Evolutionary conservation across 345 rosid genomes (phyloP), one percentile per base, ranked within the genome.

Genomic region (Eucalyptus globulus): DNA sequence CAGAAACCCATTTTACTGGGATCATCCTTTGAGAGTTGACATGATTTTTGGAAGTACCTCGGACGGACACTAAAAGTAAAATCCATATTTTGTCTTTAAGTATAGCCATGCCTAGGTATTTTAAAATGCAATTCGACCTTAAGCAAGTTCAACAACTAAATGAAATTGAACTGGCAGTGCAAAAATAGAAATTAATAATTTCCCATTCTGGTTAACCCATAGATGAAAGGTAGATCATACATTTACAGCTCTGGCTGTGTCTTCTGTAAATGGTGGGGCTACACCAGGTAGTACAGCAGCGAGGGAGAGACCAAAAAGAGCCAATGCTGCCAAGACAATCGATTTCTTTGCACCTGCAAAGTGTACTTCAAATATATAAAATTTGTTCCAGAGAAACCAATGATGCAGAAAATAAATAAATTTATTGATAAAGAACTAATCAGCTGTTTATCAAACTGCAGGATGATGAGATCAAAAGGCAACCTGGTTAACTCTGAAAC

Each of bases 201-300:
- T 85, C 19, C 16, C 37, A 47, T 44, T 85, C 34, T 56, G 34
- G 87, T 65, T 69, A 34, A 43, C 58, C 76, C 76, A 65, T 65
- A 65, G 76, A 65, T 72, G 83, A 40, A 72, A 37, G 80, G 80
- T 72, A 56, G 85, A 89, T 93, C 95, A 93, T 92, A 95, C 99
- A 93, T 98, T 97, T 67, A 98, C 94, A 76, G 99, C 95, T 95
- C 99, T 94, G 92, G 97, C 92, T 62, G 95, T 92, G 90, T 97
- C 96, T 69, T 95, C 96, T 21, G 95, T 94, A 87, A 96, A 96
- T 40, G 97, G 95, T 22, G 98, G 97, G 93, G 94, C 81, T 11
- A 90, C 81, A 88, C 99, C 98, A 88, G 95, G 94, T 81, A 92
- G 87, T 69, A 95, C 95, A 80, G 91, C 91, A 88, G 91, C 80